Evolutionary conservation across 2,329 filamentous ascomycete species (phyloP).

Genomic region (Hypoxylon sp.): DNA sequence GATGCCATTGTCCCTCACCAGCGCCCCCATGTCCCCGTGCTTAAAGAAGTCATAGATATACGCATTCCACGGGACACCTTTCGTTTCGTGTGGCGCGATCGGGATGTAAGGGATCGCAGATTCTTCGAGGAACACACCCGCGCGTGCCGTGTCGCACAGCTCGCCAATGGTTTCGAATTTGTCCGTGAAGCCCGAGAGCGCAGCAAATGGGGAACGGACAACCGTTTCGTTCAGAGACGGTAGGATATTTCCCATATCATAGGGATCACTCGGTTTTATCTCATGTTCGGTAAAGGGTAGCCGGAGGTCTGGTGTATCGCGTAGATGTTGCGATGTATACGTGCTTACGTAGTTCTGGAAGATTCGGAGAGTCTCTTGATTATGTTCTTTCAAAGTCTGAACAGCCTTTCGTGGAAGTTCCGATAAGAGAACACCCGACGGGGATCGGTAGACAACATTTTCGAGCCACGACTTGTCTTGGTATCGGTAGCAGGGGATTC

Average conservation of each 20-base stretch:
- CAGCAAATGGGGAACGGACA: slow-evolving; percentile 73
- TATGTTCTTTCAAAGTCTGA: slow-evolving; percentile 67
- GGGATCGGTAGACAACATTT: slow-evolving; percentile 61
- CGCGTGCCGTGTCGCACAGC: slow-evolving; percentile 70
- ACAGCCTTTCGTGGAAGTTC: slow-evolving; percentile 66
- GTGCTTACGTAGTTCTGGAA: slow-evolving; percentile 75
- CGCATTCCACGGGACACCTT: slow-evolving; percentile 64
- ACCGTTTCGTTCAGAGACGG: slow-evolving; percentile 51
- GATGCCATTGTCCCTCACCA: slow-evolving; percentile 73
- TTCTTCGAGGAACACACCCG: slow-evolving; percentile 78
- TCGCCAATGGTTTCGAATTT: slow-evolving; percentile 71
- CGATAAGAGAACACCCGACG: slow-evolving; percentile 73
- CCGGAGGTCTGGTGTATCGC: slow-evolving; percentile 56
- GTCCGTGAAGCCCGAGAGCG: slow-evolving; percentile 74
- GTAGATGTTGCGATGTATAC: slow-evolving; percentile 71
- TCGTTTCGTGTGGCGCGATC: slow-evolving; percentile 64
- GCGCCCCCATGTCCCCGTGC: slow-evolving; percentile 69
- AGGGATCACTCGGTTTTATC: slow-evolving; percentile 49
- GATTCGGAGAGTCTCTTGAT: slow-evolving; percentile 69
- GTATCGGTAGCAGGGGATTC: slow-evolving; percentile 58
- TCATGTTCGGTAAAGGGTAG: slow-evolving; percentile 67
- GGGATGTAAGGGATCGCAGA: slow-evolving; percentile 74
- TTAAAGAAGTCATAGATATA: slow-evolving; percentile 81
- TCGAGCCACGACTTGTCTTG: slow-evolving; percentile 56
- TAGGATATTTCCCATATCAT: slow-evolving; percentile 37